These are phyloP conservation scores for Ustilago shanxiensis DNA, from an alignment of 1,284 basidiomycete genomes.

Conservation along the genomic window DNA sequence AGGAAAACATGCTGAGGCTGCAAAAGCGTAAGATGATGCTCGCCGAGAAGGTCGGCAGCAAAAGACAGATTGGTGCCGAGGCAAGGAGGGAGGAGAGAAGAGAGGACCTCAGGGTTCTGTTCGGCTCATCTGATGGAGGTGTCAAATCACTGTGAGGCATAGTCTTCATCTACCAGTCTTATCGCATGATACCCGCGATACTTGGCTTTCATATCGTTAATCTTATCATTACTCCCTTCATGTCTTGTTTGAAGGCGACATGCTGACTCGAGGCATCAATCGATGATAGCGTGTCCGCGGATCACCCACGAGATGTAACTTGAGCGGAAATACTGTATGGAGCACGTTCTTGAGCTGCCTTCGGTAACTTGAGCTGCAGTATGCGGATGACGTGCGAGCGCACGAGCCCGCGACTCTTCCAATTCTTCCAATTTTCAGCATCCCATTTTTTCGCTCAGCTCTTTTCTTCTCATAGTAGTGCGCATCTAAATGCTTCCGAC, in stretches of 20 bases:
- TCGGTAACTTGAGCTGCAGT: not conserved
- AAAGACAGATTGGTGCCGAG: conserved; percentile 29
- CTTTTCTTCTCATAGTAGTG: not conserved
- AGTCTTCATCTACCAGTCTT: not conserved
- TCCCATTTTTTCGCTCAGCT: not conserved
- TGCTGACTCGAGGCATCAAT: not conserved
- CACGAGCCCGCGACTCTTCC: conserved; percentile 1
- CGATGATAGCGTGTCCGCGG: not conserved
- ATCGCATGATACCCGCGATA: not conserved
- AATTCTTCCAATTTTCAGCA: not conserved
- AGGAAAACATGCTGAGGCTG: conserved; percentile 67
- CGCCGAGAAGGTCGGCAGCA: conserved; percentile 63
- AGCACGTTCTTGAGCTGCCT: not conserved
- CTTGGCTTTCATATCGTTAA: not conserved
- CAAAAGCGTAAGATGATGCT: conserved; percentile 67
- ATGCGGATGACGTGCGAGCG: not conserved
- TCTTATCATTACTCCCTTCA: not conserved
- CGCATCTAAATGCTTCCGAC: not conserved
- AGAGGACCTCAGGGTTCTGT: conserved; percentile 60
- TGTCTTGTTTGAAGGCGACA: not conserved
- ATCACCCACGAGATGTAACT: not conserved
- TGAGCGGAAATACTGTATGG: not conserved
- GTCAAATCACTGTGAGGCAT: conserved; percentile 29
- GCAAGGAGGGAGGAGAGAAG: conserved; percentile 36
- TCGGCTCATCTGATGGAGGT: conserved; percentile 37